Percentiles rank a stretch among this genome's conserved stretches.
phyloP scores from a whole-genome alignment of 75 land plant species.

The Cupressus sempervirens region DNA sequence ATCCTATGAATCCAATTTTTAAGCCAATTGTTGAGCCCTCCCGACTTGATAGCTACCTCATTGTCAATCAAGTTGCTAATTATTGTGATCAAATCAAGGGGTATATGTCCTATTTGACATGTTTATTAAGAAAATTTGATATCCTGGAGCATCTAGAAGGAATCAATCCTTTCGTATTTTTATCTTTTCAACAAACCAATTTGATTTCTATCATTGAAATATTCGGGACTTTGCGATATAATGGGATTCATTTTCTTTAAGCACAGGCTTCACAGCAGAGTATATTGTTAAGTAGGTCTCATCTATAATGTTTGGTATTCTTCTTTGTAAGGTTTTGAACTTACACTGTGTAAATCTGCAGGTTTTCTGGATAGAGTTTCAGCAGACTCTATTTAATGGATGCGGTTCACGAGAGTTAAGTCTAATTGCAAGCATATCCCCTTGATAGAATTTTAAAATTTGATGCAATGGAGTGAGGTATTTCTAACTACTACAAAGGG shows the following conservation, averaged over 20 bases:
- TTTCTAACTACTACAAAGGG: not conserved
- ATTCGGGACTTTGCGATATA: not conserved
- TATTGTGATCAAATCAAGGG: conserved; percentile 98
- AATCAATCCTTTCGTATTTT: not conserved
- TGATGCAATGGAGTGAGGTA: no score
- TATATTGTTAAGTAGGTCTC: not conserved
- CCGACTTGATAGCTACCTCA: conserved; percentile 84
- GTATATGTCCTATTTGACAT: no score
- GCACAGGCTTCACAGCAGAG: not conserved
- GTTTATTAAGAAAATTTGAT: not conserved
- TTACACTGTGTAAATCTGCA: conserved; percentile 19
- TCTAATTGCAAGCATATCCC: not conserved
- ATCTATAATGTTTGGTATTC: conserved; percentile 1
- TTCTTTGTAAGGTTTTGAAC: not conserved
- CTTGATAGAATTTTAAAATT: not conserved
- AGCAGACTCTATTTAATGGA: conserved; percentile 74
- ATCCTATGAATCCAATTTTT: conserved; percentile 82
- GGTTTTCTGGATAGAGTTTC: conserved; percentile 85
- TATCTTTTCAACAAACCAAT: not conserved
- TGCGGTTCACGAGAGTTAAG: conserved; percentile 45
- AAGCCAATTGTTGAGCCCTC: conserved; percentile 89
- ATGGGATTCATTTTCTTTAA: not conserved
- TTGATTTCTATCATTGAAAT: not conserved
- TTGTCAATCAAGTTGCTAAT: conserved; percentile 83
- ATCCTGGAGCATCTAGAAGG: not conserved